These are phyloP conservation scores for Clonostachys chloroleuca DNA, from an alignment of 2,329 filamentous ascomycete genomes.

Conservation along the genomic window DNA sequence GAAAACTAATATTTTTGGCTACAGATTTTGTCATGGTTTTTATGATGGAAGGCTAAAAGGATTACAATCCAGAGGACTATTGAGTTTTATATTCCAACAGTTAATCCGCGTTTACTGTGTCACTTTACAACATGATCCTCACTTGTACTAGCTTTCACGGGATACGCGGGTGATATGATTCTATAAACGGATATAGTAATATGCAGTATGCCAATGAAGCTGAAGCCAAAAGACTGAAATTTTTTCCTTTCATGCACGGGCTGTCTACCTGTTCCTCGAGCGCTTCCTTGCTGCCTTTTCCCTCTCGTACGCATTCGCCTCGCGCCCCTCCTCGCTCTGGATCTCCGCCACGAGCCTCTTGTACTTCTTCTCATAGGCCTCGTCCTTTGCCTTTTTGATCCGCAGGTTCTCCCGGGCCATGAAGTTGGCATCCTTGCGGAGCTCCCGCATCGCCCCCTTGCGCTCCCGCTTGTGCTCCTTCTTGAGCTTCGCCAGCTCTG, in stretches of 20 bases:
- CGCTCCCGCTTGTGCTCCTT: slow-evolving; percentile 91
- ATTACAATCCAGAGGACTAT: too few species aligned
- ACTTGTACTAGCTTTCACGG: too few species aligned
- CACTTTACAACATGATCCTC: too few species aligned
- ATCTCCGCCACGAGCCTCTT: slow-evolving; percentile 89
- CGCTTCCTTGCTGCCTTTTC: slow-evolving; percentile 74
- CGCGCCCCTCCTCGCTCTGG: slow-evolving; percentile 85
- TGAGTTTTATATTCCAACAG: too few species aligned
- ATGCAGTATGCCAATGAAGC: too few species aligned
- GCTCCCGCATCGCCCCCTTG: slow-evolving; percentile 90
- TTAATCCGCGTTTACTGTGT: too few species aligned
- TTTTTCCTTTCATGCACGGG: not conserved
- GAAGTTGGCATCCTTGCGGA: slow-evolving; percentile 93
- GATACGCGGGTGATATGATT: too few species aligned
- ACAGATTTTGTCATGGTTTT: too few species aligned
- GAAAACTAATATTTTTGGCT: too few species aligned
- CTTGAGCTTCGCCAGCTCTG: slow-evolving; percentile 78
- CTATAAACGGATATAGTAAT: too few species aligned
- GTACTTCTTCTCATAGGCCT: slow-evolving; percentile 95
- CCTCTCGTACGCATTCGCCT: slow-evolving; percentile 83
- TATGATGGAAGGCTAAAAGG: too few species aligned
- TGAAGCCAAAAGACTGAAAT: not conserved
- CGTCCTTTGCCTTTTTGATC: slow-evolving; percentile 90
- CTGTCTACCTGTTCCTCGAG: slow-evolving; percentile 40
- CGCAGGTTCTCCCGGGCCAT: slow-evolving; percentile 84